phyloP scores from a whole-genome alignment of 495 filamentous ascomycete species.

The Aeminium ludgeri region DNA sequence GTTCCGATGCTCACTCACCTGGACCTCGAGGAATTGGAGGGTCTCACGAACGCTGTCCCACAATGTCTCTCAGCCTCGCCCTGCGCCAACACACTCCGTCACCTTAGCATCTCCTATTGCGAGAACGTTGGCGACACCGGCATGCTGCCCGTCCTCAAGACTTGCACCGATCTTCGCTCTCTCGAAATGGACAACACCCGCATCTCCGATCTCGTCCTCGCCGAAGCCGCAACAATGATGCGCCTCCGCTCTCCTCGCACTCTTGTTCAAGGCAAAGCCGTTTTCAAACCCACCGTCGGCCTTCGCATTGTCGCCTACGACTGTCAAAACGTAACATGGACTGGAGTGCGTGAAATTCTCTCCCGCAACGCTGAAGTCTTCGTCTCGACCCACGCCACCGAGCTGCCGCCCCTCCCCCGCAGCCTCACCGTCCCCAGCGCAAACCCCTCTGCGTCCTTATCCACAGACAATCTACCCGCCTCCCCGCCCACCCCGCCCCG shows the following conservation, averaged over 20 bases:
- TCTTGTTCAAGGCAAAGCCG: slow-evolving; percentile 14
- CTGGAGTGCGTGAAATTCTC: slow-evolving; percentile 71
- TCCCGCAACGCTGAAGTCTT: slow-evolving; percentile 59
- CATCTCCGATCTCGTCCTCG: slow-evolving; percentile 70
- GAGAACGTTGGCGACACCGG: slow-evolving; percentile 70
- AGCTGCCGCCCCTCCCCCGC: slow-evolving; percentile 10
- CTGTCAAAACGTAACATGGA: slow-evolving; percentile 81
- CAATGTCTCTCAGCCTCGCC: slow-evolving; percentile 56
- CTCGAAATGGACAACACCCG: slow-evolving; percentile 91
- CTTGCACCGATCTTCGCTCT: slow-evolving; percentile 47
- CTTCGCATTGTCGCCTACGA: slow-evolving; percentile 78
- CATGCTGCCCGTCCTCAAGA: slow-evolving; percentile 67
- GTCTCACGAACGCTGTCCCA: slow-evolving; percentile 57
- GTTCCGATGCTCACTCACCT: slow-evolving; percentile 65
- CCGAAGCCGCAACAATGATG: slow-evolving; percentile 65
- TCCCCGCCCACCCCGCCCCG: slow-evolving; percentile 13
- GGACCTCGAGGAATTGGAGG: slow-evolving; percentile 71
- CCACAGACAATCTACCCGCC: slow-evolving; percentile 21
- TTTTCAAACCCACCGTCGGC: slow-evolving; percentile 38
- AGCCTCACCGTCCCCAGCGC: slow-evolving; percentile 21
- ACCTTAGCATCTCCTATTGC: slow-evolving; percentile 80
- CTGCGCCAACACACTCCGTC: slow-evolving; percentile 50
- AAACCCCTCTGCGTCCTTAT: slow-evolving; percentile 12
- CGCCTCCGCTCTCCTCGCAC: slow-evolving; percentile 42
- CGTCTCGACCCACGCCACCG: slow-evolving; percentile 11